Evolutionary conservation across 441 rosid species (phyloP).

Genomic region (Bruguiera hainesii): DNA sequence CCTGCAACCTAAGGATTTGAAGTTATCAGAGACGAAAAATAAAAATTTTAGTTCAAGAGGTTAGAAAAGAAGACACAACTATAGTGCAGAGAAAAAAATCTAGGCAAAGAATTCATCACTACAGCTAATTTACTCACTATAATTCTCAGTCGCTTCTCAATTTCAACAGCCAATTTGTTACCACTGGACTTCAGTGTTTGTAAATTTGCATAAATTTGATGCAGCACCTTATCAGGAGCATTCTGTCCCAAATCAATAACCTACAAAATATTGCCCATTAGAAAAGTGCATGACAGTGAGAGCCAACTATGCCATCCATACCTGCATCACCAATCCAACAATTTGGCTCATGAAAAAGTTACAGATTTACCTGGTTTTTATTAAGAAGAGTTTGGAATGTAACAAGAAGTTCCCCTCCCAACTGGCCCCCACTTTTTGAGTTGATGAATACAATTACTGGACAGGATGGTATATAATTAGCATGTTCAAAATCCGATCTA

Average conservation of each 20-base stretch:
- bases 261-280: constrained; percentile 23
- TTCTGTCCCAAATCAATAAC: constrained; percentile 68
- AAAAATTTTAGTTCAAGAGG: neutral
- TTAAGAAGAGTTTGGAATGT: constrained; percentile 65
- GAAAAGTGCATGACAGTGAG: neutral
- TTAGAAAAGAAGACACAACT: no score
- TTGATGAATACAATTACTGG: constrained; percentile 80
- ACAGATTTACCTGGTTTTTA: constrained; percentile 42
- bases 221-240: constrained; percentile 62
- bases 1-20: constrained; percentile 68
- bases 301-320: neutral
- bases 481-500: constrained; percentile 19
- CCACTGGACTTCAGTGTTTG: constrained; percentile 46
- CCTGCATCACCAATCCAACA: neutral
- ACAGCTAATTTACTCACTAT: constrained; percentile 47
- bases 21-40: neutral
- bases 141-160: constrained; percentile 50
- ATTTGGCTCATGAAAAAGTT: neutral
- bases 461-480: constrained; percentile 33
- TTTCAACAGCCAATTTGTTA: constrained; percentile 44
- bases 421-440: constrained; percentile 80
- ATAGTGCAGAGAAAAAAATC: neutral
- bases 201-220: constrained; percentile 51
- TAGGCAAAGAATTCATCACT: neutral
- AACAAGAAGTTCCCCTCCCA: constrained; percentile 66